These are phyloP conservation scores for Buddleja alternifolia DNA, from an alignment of 257 asterid species.

Conservation along the genomic window DNA sequence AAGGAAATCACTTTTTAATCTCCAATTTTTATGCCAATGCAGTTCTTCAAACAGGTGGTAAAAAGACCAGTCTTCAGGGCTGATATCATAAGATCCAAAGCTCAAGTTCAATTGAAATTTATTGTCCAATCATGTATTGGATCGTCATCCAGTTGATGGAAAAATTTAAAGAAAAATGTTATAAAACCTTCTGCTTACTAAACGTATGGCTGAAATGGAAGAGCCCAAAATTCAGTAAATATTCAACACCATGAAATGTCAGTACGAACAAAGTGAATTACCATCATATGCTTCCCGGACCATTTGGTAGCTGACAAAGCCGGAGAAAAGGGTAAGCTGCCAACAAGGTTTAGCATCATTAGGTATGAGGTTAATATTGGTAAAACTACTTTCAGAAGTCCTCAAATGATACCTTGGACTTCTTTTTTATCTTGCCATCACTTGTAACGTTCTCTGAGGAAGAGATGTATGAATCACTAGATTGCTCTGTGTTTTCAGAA, in stretches of 20 bases:
- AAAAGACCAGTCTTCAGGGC: constrained; percentile 9
- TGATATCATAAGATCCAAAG: constrained; percentile 3
- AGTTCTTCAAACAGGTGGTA: background rate
- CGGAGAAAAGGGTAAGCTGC: constrained; percentile 95
- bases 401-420: constrained; percentile 63
- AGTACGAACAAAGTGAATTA: constrained; percentile 32
- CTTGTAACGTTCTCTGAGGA: constrained; percentile 30
- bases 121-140: constrained; percentile 19
- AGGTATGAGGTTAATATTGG: constrained; percentile 9
- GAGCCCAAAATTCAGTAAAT: background rate
- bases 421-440: constrained; percentile 48
- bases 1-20: background rate
- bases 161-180: background rate
- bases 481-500: constrained; percentile 41
- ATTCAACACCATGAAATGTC: constrained; percentile 12
- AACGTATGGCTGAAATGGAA: constrained; percentile 10
- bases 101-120: constrained; percentile 5
- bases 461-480: constrained; percentile 43
- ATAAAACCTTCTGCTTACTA: constrained; percentile 9
- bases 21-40: background rate
- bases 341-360: constrained; percentile 24
- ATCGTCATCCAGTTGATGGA: constrained; percentile 1
- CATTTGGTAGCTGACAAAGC: constrained; percentile 97
- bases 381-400: constrained; percentile 2
- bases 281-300: constrained; percentile 98